Conservation (phyloP, 139 green algal genomes). For the Chlamydomonas eustigma region DNA sequence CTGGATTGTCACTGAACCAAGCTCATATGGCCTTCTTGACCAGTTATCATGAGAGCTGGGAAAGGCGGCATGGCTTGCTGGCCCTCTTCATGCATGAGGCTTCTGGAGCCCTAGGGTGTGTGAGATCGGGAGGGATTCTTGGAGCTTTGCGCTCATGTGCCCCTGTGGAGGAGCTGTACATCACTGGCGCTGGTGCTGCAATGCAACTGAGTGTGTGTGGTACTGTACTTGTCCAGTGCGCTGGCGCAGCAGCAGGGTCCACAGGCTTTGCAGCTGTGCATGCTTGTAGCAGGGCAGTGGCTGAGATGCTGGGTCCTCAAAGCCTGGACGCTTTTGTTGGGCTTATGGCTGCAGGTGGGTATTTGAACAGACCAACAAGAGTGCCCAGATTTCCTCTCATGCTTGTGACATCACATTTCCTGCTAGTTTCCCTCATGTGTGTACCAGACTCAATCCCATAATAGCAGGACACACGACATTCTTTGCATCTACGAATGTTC, state of each 20-base stretch:
- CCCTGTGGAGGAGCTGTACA: slow-evolving; percentile 27
- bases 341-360: slow-evolving; percentile 35
- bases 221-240: not conserved
- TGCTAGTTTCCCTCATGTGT: too few species aligned
- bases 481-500: too few species aligned
- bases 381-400: too few species aligned
- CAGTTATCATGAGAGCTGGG: slow-evolving; percentile 34
- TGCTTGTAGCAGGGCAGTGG: slow-evolving; percentile 9
- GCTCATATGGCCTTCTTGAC: slow-evolving; percentile 20
- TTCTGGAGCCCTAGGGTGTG: slow-evolving; percentile 17
- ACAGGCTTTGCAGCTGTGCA: slow-evolving; percentile 14
- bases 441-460: too few species aligned
- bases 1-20: not conserved
- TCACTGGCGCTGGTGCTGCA: not conserved
- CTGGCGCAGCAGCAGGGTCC: not conserved
- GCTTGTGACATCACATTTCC: too few species aligned
- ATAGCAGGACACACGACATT: too few species aligned
- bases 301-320: slow-evolving; percentile 27
- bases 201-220: not conserved
- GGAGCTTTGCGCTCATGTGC: slow-evolving; percentile 23
- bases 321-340: slow-evolving; percentile 26
- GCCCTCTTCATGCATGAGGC: slow-evolving; percentile 13
- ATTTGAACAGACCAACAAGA: too few species aligned
- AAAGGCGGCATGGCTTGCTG: slow-evolving; percentile 24
- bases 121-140: slow-evolving; percentile 33